These are phyloP conservation scores for Orbilia brochopaga DNA, from an alignment of 2,329 filamentous ascomycete genomes.

Conservation along the genomic window DNA sequence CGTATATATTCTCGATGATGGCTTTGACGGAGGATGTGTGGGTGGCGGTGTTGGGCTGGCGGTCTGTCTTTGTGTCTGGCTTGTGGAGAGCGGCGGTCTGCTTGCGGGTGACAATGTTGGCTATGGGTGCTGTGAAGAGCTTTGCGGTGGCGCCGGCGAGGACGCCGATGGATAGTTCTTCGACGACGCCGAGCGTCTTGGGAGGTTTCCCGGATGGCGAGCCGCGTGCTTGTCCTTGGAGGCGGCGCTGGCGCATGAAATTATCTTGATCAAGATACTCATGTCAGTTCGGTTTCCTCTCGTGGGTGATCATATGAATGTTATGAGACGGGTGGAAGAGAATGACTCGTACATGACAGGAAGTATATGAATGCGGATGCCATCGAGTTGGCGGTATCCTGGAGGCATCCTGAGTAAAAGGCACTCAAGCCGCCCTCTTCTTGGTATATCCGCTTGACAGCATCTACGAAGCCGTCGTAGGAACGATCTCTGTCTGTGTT, in stretches of 20 bases:
- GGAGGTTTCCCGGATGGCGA: constrained; percentile 44
- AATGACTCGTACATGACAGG: constrained; percentile 53
- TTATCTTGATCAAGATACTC: constrained; percentile 63
- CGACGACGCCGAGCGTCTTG: constrained; percentile 65
- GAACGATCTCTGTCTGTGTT: constrained; percentile 57
- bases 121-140: constrained; percentile 77
- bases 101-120: constrained; percentile 81
- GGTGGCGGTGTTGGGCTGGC: constrained; percentile 54
- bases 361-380: constrained; percentile 56
- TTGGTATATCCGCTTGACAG: constrained; percentile 72
- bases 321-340: too few species aligned
- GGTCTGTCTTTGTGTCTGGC: constrained; percentile 9
- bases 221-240: constrained; percentile 59
- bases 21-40: constrained; percentile 57
- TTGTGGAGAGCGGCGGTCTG: constrained; percentile 66
- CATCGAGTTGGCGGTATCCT: constrained; percentile 71
- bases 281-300: not conserved
- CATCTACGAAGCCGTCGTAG: constrained; percentile 72
- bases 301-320: too few species aligned
- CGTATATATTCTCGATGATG: constrained; percentile 69
- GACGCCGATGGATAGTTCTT: constrained; percentile 77
- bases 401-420: constrained; percentile 71
- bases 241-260: constrained; percentile 58
- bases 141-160: constrained; percentile 76
- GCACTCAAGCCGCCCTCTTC: constrained; percentile 70